Evolutionary conservation across 2,329 filamentous ascomycete species (phyloP).

Genomic region (Diplodia intermedia): DNA sequence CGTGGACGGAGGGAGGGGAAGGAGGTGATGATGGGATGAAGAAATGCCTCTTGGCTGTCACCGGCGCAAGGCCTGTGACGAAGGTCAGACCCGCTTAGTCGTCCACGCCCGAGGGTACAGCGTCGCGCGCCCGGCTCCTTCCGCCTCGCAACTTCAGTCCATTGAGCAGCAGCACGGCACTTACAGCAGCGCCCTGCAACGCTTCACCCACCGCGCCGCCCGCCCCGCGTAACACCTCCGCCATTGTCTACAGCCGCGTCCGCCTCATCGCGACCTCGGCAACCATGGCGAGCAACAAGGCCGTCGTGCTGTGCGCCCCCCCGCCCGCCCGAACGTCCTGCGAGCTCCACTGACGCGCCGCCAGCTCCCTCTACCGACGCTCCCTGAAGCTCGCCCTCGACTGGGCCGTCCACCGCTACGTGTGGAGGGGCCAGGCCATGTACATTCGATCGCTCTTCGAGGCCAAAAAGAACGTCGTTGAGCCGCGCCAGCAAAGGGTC

Average conservation of each 20-base stretch:
- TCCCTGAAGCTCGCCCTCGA: constrained; percentile 92
- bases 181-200: constrained; percentile 33
- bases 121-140: constrained; percentile 8
- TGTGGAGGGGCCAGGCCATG: constrained; percentile 95
- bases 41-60: constrained; percentile 29
- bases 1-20: constrained; percentile 18
- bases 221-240: constrained; percentile 43
- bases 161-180: constrained; percentile 33
- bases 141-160: constrained; percentile 35
- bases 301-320: constrained; percentile 44
- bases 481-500: constrained; percentile 87
- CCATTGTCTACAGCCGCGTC: constrained; percentile 29
- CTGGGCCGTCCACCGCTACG: constrained; percentile 90
- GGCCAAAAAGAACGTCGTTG: constrained; percentile 82
- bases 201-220: constrained; percentile 26
- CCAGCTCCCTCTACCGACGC: constrained; percentile 81
- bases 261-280: constrained; percentile 15
- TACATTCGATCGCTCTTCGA: constrained; percentile 97
- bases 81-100: constrained; percentile 27
- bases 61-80: constrained; percentile 29
- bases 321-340: constrained; percentile 34
- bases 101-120: constrained; percentile 3
- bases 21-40: constrained; percentile 31
- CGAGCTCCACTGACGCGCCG: constrained; percentile 40
- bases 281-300: constrained; percentile 51